phyloP scores from a whole-genome alignment of 2,329 filamentous ascomycete genomes.

The Lecanicillium sp. region DNA sequence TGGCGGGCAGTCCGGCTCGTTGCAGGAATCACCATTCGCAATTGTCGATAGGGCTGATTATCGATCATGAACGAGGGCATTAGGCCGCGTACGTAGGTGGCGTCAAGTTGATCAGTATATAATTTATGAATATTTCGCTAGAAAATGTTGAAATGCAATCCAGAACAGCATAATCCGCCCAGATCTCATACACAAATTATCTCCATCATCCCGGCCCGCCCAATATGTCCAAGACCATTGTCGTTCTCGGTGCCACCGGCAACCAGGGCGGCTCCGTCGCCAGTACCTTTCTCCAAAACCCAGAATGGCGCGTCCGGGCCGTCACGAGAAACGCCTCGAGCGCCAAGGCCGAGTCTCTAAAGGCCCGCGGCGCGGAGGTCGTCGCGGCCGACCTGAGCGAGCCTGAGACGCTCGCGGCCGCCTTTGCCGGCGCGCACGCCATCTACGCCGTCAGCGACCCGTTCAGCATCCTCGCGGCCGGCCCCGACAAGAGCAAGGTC shows the following conservation, averaged over 20 bases:
- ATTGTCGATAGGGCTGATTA: too few relatives aligned
- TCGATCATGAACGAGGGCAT: too few relatives aligned
- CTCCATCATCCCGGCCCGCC: too few relatives aligned
- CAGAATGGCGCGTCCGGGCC: conserved; percentile 23
- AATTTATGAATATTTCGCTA: too few relatives aligned
- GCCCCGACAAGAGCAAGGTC: conserved; percentile 13
- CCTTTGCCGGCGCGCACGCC: conserved; percentile 21
- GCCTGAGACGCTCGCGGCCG: conserved; percentile 14
- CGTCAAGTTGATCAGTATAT: too few relatives aligned
- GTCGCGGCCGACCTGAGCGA: conserved; percentile 20
- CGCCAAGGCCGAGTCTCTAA: conserved; percentile 17
- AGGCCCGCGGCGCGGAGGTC: conserved; percentile 18
- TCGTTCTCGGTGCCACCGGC: conserved; percentile 32
- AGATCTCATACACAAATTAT: too few relatives aligned
- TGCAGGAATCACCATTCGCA: too few relatives aligned
- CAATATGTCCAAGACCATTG: conserved; percentile 13
- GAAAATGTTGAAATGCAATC: too few relatives aligned
- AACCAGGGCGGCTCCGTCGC: conserved; percentile 35
- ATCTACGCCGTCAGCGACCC: conserved; percentile 27
- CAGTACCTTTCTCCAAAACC: conserved; percentile 30
- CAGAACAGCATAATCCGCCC: too few relatives aligned
- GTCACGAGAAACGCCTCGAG: conserved; percentile 20
- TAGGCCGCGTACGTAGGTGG: too few relatives aligned
- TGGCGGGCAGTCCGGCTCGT: too few relatives aligned
- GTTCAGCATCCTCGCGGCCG: conserved; percentile 16